Conservation (phyloP, 1,139 yeast species). For the Pichia sp. region DNA sequence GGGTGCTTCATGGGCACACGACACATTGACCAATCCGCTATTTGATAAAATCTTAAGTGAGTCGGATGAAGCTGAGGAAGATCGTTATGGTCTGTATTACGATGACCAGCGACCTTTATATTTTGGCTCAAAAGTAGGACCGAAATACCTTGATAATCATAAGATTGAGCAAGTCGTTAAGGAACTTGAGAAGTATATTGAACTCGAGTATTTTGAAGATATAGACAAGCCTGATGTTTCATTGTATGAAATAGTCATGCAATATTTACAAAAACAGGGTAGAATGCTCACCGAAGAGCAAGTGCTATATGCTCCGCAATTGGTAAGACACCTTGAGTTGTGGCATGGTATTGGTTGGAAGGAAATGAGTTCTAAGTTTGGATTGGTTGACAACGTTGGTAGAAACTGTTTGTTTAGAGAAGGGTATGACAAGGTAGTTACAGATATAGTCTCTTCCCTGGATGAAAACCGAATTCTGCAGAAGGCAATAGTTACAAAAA, state of each 20-base stretch:
- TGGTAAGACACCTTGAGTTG: constrained; percentile 51
- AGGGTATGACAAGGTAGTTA: constrained; percentile 52
- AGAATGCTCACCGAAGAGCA: constrained; percentile 50
- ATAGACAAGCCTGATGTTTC: constrained; percentile 47
- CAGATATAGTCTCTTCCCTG: constrained; percentile 40
- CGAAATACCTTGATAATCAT: constrained; percentile 22
- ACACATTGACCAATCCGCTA: constrained; percentile 60
- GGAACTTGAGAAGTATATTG: constrained; percentile 61
- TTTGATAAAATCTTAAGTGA: constrained; percentile 48
- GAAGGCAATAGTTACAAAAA: constrained; percentile 43
- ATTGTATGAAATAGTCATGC: constrained; percentile 40
- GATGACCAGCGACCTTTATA: constrained; percentile 41
- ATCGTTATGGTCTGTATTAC: constrained; percentile 35
- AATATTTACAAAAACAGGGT: constrained; percentile 45
- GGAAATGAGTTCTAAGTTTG: constrained; percentile 60
- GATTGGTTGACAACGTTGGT: constrained; percentile 66
- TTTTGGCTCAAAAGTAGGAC: constrained; percentile 33
- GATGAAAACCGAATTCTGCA: constrained; percentile 41
- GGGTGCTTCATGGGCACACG: constrained; percentile 93
- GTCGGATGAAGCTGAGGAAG: constrained; percentile 19
- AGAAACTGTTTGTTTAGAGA: constrained; percentile 63
- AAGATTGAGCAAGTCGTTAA: constrained; percentile 45
- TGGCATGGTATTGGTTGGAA: constrained; percentile 79
- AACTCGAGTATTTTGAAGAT: constrained; percentile 48
- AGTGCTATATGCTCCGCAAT: constrained; percentile 44